Evolutionary conservation across 805 yeast genomes (phyloP).

Genomic region (Saccharomyces jurei): DNA sequence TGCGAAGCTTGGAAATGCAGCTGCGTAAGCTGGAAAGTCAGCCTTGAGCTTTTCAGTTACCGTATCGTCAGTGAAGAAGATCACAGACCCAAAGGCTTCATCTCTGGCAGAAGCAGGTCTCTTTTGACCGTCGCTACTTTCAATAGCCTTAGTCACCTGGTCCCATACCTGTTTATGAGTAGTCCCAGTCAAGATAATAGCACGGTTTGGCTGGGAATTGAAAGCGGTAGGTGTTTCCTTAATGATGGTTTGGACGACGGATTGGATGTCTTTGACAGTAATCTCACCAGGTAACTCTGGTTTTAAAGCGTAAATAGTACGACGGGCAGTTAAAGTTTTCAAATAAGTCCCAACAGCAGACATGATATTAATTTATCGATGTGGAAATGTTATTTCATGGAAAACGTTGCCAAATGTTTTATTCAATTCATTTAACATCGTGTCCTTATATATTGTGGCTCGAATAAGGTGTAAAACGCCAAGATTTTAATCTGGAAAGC

Average conservation of each 20-base stretch:
- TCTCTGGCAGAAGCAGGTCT: constrained; percentile 38
- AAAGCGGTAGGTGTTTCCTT: constrained; percentile 44
- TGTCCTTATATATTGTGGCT: not conserved
- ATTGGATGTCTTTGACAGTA: constrained; percentile 34
- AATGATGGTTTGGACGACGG: constrained; percentile 37
- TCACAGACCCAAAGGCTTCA: constrained; percentile 42
- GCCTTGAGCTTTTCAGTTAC: constrained; percentile 36
- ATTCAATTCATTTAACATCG: not conserved
- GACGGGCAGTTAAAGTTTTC: constrained; percentile 34
- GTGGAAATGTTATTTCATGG: too few species aligned
- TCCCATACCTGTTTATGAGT: constrained; percentile 42
- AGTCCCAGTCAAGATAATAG: constrained; percentile 39
- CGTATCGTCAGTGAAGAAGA: constrained; percentile 40
- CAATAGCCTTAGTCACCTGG: constrained; percentile 33
- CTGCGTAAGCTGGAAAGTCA: constrained; percentile 37
- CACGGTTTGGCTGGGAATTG: constrained; percentile 45
- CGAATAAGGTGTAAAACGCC: not conserved
- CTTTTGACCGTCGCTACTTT: constrained; percentile 32
- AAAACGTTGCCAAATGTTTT: not conserved
- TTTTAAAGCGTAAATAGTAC: constrained; percentile 41
- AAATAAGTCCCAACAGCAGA: constrained; percentile 19
- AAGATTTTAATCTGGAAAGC: not conserved
- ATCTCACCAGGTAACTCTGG: constrained; percentile 38
- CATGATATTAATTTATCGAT: constrained; percentile 4
- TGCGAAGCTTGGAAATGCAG: constrained; percentile 42